Base-by-base conservation (phyloP, 306 rosid genomes). In the Oxytropis ochrocephala region DNA sequence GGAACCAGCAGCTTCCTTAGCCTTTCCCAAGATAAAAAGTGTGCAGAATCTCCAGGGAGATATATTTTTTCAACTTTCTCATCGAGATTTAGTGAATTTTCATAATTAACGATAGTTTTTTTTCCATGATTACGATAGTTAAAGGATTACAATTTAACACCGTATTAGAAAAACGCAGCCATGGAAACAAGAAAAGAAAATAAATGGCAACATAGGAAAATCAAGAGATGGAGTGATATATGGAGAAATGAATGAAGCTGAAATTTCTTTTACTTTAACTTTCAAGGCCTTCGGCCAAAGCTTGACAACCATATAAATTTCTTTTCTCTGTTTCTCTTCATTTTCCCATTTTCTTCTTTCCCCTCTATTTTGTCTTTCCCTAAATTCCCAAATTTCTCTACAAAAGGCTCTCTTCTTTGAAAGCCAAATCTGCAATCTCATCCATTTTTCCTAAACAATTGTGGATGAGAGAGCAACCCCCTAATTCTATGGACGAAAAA, bases 231-330 rank as follows among this genome's bases (percentile, higher is more conserved):
- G 42, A 32, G 7, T 58, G 52, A 56, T 62, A 38, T 64, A 46
- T 56, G 5, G 43, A 50, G 60, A 36, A 9, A 11, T 13, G 29
- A 72, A 76, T 29, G 74, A 69, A 30, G 67, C 19, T 51, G 39
- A 67, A 39, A 36, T 60, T 11, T 57, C 29, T 11, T 13, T 14
- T 74, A 46, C 50, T 71, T 66, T 29, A 48, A 51, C 63, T 60
- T 84, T 44, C 52, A 76, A 69, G 97, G 95, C 97, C 92, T 92
- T 92, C 87, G 97, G 97, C 97, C 96, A 4, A 79, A 32, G 66
- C 63, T 73, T 55, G 79, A 81, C 76, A 79, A 79, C 47, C 64
- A 43, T 57, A 29, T 69, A 58, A 67, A 78, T 63, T 56, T 65
- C 44, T 18, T 33, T 30, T 51, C 32, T n/a, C 7, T 36, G 29